Evolutionary conservation across 495 filamentous ascomycete genomes (phyloP), one percentile per base, ranked within the genome.

Genomic region (Trichoderma reesei): DNA sequence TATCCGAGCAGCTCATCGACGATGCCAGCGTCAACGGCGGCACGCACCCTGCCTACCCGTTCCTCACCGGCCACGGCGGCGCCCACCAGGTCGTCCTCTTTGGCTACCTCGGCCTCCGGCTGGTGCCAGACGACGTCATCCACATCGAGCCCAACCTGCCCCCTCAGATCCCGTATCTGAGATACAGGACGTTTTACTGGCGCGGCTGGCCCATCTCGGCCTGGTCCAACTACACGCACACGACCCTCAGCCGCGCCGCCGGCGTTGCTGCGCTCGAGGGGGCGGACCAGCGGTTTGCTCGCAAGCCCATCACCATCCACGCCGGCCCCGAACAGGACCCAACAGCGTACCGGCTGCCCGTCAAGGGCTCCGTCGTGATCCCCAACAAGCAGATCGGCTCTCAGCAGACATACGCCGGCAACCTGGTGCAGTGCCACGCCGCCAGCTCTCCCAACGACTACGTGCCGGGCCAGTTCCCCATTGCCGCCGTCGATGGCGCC

Each of bases 1-100:
- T 81, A 73, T 83, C 87, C 0, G 89, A 92, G 69, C 89, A 92
- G 68, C 78, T 89, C 44, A 71, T 83, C 39, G 89, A 92, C 67
- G 76, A 90, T 68, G 80, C 79, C 63, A 76, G 73, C 48, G 69
- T 73, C 16, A 92, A 91, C 67, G 90, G 80, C 39, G 78, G 78
- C 60, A 83, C 78, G 5, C 82, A 83, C 64, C 82, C 83, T 0
- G 83, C 83, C 2, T 86, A 78, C 66, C 83, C 84, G 1, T 86
- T 86, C 73, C 71, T 86, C 2, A 86, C 83, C 1, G 83, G 83
- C 41, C 77, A 81, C 62, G 83, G 83, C 6, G 84, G 83, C 48
- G 79, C 78, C 44, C 72, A 83, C 36, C 83, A 84, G 64, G 74
- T 84, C 13, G 75, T 76, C 1, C 76, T 80, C 8, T 83, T 80